Evolutionary conservation across 192 early-diverging fungal genomes (phyloP).

Genomic region (Gonapodya sp.): DNA sequence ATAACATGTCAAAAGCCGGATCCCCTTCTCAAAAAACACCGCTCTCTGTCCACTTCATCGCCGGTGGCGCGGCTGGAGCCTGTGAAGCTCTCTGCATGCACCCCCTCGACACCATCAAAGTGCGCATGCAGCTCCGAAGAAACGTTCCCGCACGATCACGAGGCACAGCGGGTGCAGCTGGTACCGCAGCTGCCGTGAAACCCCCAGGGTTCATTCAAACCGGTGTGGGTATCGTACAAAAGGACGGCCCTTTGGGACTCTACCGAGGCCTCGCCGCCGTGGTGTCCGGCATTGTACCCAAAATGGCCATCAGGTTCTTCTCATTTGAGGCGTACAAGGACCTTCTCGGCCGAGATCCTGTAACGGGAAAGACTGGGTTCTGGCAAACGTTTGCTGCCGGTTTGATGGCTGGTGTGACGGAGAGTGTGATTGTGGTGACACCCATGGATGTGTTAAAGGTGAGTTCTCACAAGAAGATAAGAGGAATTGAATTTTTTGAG

Average conservation of each 20-base stretch:
- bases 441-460: conserved; percentile 94
- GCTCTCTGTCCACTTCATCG: conserved; percentile 4
- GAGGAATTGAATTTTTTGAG: too few species aligned
- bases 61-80: conserved; percentile 5
- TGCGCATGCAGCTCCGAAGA: conserved; percentile 6
- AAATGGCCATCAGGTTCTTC: conserved; percentile 98
- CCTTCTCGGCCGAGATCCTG: conserved; percentile 31
- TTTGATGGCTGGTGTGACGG: conserved; percentile 83
- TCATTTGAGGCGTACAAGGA: conserved; percentile 92
- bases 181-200: background rate
- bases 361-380: conserved; percentile 12
- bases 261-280: conserved; percentile 98
- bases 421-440: conserved; percentile 88
- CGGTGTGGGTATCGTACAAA: conserved; percentile 72
- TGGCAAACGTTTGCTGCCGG: conserved; percentile 54
- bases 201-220: conserved; percentile 61
- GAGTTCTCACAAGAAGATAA: background rate
- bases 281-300: conserved; percentile 91
- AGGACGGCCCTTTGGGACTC: conserved; percentile 78
- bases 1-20: background rate
- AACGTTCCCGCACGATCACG: conserved; percentile 1
- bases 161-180: background rate
- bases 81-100: conserved; percentile 6
- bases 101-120: conserved; percentile 9
- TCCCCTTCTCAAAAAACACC: background rate